Evolutionary conservation across 805 yeast genomes (phyloP), one percentile per base, ranked within the genome.

Genomic region (Ogataea trehaloabstinens): DNA sequence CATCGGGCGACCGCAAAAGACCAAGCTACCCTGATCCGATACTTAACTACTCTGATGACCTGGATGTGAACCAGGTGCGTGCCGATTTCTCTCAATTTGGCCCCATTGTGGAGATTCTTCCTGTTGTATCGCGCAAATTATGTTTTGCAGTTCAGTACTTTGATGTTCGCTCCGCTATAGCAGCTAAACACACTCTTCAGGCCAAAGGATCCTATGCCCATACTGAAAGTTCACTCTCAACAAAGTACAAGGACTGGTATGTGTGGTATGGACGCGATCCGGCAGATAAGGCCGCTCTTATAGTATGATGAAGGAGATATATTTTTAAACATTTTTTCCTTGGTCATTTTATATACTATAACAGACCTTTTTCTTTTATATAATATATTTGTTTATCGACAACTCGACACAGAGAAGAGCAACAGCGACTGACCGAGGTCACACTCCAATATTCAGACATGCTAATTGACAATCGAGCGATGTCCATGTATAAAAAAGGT

Each of bases 181-280:
- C 56, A 5, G 87, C 83, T 3, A 81, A 79, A 57, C 60, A 61
- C 22, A 69, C 65, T 25, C 69, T 72, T 43, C 70, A 65, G 18
- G 46, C 57, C 21, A 51, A 56, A 15, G 46, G 45, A 6, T 45
- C 37, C 7, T 18, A n/a, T 8, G 46, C 40, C 2, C 16, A 25
- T n/a, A 29, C 19, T 7, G 30, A 27, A 11, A 27, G 30, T 16
- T 17, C 21, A 8, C 31, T 81, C 48, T 53, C 64, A 37, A 48
- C 47, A 4, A 77, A 71, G 48, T 85, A 80, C 50, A 57, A 56
- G 8, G 74, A 66, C 4, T 85, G 93, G 93, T 60, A 68, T 6
- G 60, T 81, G 2, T 73, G 80, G 78, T 85, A 76, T 48, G 85
- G 83, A 0, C 72, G 70, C 31, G 95, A 85, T 56, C 74, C 76